phyloP scores from a whole-genome alignment of 2,329 filamentous ascomycete species.

The Arthrobotrys iridis region DNA sequence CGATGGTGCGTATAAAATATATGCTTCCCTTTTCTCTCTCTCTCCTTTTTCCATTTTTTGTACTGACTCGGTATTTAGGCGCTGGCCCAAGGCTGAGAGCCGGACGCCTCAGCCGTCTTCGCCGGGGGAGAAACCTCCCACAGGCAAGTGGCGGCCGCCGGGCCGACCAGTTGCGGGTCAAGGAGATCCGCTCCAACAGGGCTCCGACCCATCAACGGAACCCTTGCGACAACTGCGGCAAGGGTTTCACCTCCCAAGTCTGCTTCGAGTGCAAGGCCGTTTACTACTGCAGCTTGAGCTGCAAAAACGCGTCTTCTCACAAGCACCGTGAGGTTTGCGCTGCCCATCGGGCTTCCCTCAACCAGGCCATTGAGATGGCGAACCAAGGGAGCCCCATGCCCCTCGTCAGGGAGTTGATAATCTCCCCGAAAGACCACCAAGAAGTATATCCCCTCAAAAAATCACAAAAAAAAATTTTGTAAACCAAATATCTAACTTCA shows the following conservation, averaged over 20 bases:
- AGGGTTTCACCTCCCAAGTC: not conserved
- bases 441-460: not conserved
- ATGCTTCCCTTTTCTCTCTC: not conserved
- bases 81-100: not conserved
- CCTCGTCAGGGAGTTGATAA: constrained; percentile 37
- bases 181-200: not conserved
- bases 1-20: not conserved
- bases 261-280: constrained; percentile 32
- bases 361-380: constrained; percentile 21
- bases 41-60: not conserved
- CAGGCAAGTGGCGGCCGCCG: not conserved
- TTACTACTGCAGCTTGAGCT: constrained; percentile 33
- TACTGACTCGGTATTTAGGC: not conserved
- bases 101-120: not conserved
- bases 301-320: constrained; percentile 6
- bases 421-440: constrained; percentile 21
- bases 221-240: constrained; percentile 39
- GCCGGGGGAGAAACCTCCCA: not conserved
- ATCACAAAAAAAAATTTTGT: not conserved
- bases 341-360: constrained; percentile 4
- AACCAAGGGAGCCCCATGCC: constrained; percentile 20
- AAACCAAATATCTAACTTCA: no score
- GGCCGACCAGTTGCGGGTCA: not conserved
- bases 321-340: constrained; percentile 26
- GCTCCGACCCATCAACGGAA: not conserved